Evolutionary conservation across 129 eudicot genomes (phyloP), one percentile per base, ranked within the genome.

Genomic region (Chrysanthemum seticuspe): DNA sequence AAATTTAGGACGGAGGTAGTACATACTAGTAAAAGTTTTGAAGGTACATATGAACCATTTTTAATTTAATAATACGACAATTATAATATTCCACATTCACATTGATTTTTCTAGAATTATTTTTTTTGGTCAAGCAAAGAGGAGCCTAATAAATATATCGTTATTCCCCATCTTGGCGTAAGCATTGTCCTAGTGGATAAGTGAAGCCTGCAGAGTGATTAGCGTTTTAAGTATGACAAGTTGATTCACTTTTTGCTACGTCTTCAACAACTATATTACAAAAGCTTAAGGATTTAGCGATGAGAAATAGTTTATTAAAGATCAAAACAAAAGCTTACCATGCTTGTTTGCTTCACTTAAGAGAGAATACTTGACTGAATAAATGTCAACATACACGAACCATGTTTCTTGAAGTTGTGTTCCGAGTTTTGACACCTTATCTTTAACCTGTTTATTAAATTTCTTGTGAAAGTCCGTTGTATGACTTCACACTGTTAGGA

Each of bases 401-500:
- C 57, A 68, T 19, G 82, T 66, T 67, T 74, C 77, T 51, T 70
- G 71, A 70, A 84, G 84, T 44, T 79, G 76, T 47, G 70, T 81
- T 75, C 82, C 47, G 52, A 87, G 79, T 74, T 81, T 60, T 27
- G 56, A 68, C n/a, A 87, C 69, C 67, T 50, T 81, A n/a, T 79
- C 84, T 81, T 82, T 79, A 15, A 87, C 87, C 15, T 82, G 88
- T 63, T 71, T 70, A 70, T 87, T 87, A 67, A 87, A 87, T n/a
- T 49, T 84, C 89, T 71, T 76, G 85, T 0, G 89, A 85, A 56
- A 84, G 25, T 50, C 82, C 40, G 19, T 87, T 87, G 87, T 79
- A 84, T 65, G 92, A 84, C 45, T 79, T 77, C 62, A 87, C 78
- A 61, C 89, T n/a, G n/a, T n/a, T n/a, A n/a, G n/a, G n/a, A n/a